phyloP scores from a whole-genome alignment of 2,329 filamentous ascomycete genomes.

The Magnaporthales sp. region DNA sequence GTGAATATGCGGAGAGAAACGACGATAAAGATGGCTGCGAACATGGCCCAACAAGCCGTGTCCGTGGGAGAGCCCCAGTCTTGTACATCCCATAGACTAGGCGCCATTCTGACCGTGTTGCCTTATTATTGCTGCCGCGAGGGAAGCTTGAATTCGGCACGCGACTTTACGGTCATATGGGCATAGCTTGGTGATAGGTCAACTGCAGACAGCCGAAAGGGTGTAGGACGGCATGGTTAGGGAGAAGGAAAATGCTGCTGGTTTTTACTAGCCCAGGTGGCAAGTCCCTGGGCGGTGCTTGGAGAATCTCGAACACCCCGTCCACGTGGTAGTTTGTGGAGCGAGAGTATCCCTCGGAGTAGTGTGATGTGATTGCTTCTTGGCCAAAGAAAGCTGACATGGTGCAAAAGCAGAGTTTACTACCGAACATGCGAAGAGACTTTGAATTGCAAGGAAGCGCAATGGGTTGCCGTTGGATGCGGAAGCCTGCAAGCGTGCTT shows the following conservation, averaged over 20 bases:
- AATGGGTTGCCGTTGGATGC: background rate
- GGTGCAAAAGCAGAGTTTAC: background rate
- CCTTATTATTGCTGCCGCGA: background rate
- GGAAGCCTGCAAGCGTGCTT: background rate
- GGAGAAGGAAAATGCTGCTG: background rate
- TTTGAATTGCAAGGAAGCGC: background rate
- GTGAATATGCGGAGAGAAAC: conserved; percentile 18
- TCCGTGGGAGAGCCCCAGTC: background rate
- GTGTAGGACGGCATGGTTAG: background rate
- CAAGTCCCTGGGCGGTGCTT: background rate
- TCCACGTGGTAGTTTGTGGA: background rate
- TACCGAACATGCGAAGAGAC: background rate
- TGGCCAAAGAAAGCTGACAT: background rate
- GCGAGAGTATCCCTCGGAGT: background rate
- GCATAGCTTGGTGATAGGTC: background rate
- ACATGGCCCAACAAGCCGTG: conserved; percentile 1
- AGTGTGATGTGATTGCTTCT: background rate
- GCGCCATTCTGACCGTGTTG: background rate
- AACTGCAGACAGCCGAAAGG: background rate
- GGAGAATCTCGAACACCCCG: background rate
- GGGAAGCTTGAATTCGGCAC: background rate
- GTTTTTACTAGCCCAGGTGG: background rate
- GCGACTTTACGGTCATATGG: background rate
- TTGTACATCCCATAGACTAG: background rate
- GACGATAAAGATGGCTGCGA: conserved; percentile 8